phyloP scores from a whole-genome alignment of 139 green algal species.

The Dunaliella sp. region DNA sequence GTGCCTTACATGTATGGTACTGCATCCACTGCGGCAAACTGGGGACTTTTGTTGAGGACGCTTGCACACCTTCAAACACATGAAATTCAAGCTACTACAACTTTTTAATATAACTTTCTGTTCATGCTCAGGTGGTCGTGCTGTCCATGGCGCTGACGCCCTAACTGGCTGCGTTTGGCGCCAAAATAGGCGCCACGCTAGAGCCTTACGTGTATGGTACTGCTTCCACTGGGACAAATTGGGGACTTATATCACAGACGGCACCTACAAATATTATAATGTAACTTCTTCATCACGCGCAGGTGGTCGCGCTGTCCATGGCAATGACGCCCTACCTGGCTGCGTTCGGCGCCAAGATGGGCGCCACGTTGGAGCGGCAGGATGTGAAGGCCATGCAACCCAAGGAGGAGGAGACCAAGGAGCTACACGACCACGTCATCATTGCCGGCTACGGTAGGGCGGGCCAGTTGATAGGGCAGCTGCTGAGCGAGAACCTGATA shows the following conservation, averaged over 20 bases:
- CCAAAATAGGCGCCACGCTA: slow-evolving; percentile 71
- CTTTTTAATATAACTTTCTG: no score
- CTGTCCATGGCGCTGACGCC: slow-evolving; percentile 96
- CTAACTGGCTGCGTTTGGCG: slow-evolving; percentile 84
- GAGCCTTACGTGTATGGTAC: slow-evolving; percentile 55
- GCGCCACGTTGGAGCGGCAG: slow-evolving; percentile 74
- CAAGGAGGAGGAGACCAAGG: slow-evolving; percentile 65
- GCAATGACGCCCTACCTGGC: slow-evolving; percentile 95
- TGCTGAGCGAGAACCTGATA: slow-evolving; percentile 93
- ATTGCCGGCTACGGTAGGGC: slow-evolving; percentile 88
- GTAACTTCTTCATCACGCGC: not conserved
- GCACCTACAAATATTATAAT: not conserved
- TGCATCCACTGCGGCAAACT: no score
- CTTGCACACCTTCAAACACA: no score
- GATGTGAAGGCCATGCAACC: slow-evolving; percentile 80
- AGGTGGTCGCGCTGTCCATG: slow-evolving; percentile 94
- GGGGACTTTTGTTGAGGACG: no score
- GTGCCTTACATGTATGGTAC: no score
- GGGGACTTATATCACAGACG: not conserved
- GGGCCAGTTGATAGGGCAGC: slow-evolving; percentile 88
- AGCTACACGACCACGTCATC: slow-evolving; percentile 91
- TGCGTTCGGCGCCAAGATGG: slow-evolving; percentile 72
- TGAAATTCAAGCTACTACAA: no score
- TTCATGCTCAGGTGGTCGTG: slow-evolving; percentile 71
- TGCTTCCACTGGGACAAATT: not conserved